phyloP scores from a whole-genome alignment of 1,139 yeast species.

The Blastobotrys petasosporus region DNA sequence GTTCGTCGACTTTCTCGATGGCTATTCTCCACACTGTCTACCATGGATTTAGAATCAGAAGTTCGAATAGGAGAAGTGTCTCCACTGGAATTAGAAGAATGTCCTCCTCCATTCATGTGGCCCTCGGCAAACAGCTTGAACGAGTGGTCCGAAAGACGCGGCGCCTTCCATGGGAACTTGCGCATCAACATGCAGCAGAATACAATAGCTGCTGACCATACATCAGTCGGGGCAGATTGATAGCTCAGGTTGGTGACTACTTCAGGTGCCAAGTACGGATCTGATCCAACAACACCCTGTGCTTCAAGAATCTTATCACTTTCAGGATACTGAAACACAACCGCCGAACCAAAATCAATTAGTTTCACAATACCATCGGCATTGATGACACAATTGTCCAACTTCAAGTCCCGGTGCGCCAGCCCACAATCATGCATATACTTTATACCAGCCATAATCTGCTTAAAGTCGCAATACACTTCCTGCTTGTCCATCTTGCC shows the following conservation, averaged over 20 bases:
- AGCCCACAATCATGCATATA: conserved; percentile 84
- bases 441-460: conserved; percentile 72
- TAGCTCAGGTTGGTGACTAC: conserved; percentile 75
- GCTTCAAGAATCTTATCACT: conserved; percentile 74
- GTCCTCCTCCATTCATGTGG: not conserved
- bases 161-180: conserved; percentile 96
- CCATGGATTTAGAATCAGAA: conserved; percentile 7
- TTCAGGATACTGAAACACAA: conserved; percentile 86
- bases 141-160: conserved; percentile 78
- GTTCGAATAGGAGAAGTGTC: not conserved
- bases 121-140: conserved; percentile 46
- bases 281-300: conserved; percentile 89
- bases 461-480: conserved; percentile 86
- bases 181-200: conserved; percentile 92
- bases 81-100: conserved; percentile 9
- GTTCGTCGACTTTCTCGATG: not conserved
- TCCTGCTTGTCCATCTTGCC: conserved; percentile 85
- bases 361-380: conserved; percentile 78
- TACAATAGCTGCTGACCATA: conserved; percentile 91
- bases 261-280: conserved; percentile 93
- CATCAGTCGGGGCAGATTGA: conserved; percentile 90
- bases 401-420: conserved; percentile 86
- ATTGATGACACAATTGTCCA: conserved; percentile 90
- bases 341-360: conserved; percentile 93
- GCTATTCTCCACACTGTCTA: conserved; percentile 2